phyloP scores from a whole-genome alignment of 495 filamentous ascomycete species.

The Daldinia concentrica region DNA sequence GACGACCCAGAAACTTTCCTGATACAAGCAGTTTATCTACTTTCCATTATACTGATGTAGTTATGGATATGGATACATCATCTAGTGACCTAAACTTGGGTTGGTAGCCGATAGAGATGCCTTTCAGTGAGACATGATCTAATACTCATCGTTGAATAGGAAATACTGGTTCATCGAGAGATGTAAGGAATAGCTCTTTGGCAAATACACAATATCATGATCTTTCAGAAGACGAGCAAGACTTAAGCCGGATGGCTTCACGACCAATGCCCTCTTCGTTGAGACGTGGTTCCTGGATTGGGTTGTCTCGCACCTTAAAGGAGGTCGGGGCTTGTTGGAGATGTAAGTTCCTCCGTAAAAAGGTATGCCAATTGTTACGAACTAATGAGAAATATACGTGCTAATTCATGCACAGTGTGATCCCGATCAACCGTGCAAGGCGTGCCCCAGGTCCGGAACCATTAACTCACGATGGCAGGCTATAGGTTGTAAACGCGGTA shows the following conservation, averaged over 20 bases:
- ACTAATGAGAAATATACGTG: not conserved
- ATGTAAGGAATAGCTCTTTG: not conserved
- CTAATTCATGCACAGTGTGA: constrained; percentile 24
- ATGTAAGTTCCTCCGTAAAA: constrained; percentile 44
- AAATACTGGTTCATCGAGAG: constrained; percentile 6
- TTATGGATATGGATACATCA: constrained; percentile 22
- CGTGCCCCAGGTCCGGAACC: constrained; percentile 26
- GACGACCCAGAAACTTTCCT: not conserved
- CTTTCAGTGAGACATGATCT: not conserved
- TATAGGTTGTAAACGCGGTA: constrained; percentile 42
- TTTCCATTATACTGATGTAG: not conserved
- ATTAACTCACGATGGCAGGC: constrained; percentile 37
- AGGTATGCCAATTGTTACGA: constrained; percentile 22
- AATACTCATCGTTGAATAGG: constrained; percentile 19
- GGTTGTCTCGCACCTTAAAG: constrained; percentile 37
- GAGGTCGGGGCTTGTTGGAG: constrained; percentile 43
- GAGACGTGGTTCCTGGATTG: constrained; percentile 15
- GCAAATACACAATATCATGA: constrained; percentile 3
- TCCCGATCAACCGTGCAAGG: constrained; percentile 35
- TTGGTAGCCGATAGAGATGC: not conserved
- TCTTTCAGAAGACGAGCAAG: constrained; percentile 27
- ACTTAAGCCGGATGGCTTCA: constrained; percentile 2
- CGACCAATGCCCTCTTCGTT: not conserved
- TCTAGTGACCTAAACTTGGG: constrained; percentile 18
- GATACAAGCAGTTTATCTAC: not conserved